These are phyloP conservation scores for Hordeum pubiflorum DNA, from an alignment of 202 grass and related monocot genomes.

Conservation along the genomic window DNA sequence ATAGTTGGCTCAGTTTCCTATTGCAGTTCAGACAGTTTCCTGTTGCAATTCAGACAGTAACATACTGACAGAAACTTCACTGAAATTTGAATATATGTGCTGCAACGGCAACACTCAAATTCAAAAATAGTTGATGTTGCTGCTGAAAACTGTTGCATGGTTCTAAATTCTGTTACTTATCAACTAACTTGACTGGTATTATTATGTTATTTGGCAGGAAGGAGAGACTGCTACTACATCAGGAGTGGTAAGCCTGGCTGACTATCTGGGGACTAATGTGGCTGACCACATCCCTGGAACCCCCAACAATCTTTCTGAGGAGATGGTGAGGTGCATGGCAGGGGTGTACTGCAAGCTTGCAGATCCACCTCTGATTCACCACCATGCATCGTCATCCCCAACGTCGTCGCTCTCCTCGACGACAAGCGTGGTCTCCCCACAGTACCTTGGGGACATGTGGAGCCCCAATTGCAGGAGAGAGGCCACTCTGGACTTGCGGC, in stretches of 20 bases:
- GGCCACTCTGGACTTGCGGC: slow-evolving; percentile 54
- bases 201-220: slow-evolving; percentile 42
- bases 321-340: slow-evolving; percentile 92
- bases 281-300: slow-evolving; percentile 77
- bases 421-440: slow-evolving; percentile 50
- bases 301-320: slow-evolving; percentile 78
- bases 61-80: background rate
- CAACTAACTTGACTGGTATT: background rate
- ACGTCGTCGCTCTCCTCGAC: slow-evolving; percentile 71
- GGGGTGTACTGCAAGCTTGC: slow-evolving; percentile 74
- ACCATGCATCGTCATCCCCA: slow-evolving; percentile 54
- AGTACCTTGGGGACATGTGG: slow-evolving; percentile 60
- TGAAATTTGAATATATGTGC: background rate
- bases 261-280: slow-evolving; percentile 76
- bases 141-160: background rate
- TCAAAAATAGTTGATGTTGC: background rate
- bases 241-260: slow-evolving; percentile 75
- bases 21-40: background rate
- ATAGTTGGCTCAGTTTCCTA: background rate
- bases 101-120: background rate
- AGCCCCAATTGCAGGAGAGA: slow-evolving; percentile 60
- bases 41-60: background rate
- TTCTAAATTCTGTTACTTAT: background rate
- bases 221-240: slow-evolving; percentile 42
- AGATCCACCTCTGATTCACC: slow-evolving; percentile 69